Percentiles rank a stretch among this genome's conserved stretches.
These are phyloP conservation scores for Zoysia pacifica DNA, from an alignment of 176 grass and related monocot species.

Conservation along the genomic window DNA sequence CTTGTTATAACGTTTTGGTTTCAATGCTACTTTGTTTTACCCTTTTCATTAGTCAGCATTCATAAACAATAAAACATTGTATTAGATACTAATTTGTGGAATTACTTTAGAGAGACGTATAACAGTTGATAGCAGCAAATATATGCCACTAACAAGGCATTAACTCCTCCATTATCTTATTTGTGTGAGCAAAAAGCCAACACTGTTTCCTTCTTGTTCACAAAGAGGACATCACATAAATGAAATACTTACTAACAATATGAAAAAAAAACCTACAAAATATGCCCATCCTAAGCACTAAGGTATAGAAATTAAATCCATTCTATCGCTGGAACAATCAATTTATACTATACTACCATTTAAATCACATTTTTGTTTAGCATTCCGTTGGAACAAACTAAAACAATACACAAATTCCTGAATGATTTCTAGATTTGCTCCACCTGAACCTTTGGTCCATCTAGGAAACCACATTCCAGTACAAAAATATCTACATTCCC, in stretches of 20 bases:
- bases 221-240: not conserved
- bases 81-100: conserved; percentile 16
- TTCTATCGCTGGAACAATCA: not conserved
- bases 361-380: not conserved
- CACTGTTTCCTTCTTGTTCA: not conserved
- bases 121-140: not conserved
- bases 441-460: conserved; percentile 4
- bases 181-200: not conserved
- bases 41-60: not conserved
- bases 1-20: not conserved
- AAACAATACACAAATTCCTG: not conserved
- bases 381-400: not conserved
- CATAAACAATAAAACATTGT: not conserved
- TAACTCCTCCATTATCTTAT: not conserved
- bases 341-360: not conserved
- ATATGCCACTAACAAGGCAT: conserved; percentile 18
- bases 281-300: not conserved
- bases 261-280: not conserved
- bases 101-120: not conserved
- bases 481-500: conserved; percentile 20
- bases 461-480: not conserved
- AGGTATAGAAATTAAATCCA: not conserved
- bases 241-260: not conserved
- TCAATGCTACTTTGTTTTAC: not conserved
- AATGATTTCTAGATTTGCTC: conserved; percentile 8